phyloP scores from a whole-genome alignment of 2,329 filamentous ascomycete genomes.

The Paecilomyces fulvus region DNA sequence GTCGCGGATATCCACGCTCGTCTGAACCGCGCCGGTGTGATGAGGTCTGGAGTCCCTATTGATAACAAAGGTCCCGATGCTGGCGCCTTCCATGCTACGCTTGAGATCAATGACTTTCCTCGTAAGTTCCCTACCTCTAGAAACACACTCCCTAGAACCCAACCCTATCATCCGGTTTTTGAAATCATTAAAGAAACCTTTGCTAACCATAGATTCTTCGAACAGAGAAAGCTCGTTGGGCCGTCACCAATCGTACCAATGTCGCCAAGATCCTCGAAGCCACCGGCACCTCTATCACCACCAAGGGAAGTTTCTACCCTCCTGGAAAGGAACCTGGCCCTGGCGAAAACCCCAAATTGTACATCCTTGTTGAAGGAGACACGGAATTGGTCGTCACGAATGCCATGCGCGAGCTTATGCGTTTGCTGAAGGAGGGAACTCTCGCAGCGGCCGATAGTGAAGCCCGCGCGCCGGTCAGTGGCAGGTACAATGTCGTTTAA shows the following conservation, averaged over 20 bases:
- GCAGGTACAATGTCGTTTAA: conserved; percentile 77
- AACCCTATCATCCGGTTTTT: not conserved
- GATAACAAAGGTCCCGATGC: conserved; percentile 98
- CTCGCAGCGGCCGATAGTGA: conserved; percentile 84
- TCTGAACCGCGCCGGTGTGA: conserved; percentile 78
- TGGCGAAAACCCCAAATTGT: conserved; percentile 80
- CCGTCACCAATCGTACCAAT: conserved; percentile 95
- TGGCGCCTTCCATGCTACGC: conserved; percentile 88
- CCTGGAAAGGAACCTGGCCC: conserved; percentile 69
- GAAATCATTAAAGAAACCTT: not conserved
- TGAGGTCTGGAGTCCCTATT: conserved; percentile 86
- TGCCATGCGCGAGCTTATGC: conserved; percentile 82
- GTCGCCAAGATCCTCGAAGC: conserved; percentile 95
- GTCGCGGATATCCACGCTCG: conserved; percentile 86
- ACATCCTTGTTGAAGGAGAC: conserved; percentile 95
- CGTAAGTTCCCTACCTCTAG: conserved; percentile 39
- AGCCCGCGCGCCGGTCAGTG: conserved; percentile 65
- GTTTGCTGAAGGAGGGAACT: conserved; percentile 81
- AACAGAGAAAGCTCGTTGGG: conserved; percentile 86
- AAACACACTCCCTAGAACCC: not conserved
- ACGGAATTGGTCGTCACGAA: conserved; percentile 86
- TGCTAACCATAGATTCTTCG: conserved; percentile 5
- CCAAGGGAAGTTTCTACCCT: conserved; percentile 86
- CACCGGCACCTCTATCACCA: conserved; percentile 92
- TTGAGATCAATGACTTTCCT: conserved; percentile 99